Evolutionary conservation across 495 filamentous ascomycete genomes (phyloP), one percentile per base, ranked within the genome.

Genomic region (Talaromyces adpressus): DNA sequence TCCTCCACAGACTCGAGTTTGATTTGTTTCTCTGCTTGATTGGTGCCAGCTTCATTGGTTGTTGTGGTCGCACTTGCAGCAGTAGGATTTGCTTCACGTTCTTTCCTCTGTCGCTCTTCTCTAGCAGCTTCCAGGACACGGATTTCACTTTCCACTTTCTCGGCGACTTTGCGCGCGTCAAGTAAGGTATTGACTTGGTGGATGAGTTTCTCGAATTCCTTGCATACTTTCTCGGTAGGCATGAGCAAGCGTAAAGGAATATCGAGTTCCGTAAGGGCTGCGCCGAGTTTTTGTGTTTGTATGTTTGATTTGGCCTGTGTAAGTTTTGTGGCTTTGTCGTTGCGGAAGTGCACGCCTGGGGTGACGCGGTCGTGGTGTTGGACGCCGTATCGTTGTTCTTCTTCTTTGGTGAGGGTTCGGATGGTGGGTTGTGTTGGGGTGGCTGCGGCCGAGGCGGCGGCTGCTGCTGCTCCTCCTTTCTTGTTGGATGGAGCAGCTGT

Each of bases 81-180:
- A 27, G 36, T 45, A 18, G 61, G 27, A 23, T 66, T 66, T n/a
- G 27, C 61, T 64, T 66, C 52, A 8, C 62, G 63, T 4, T 65
- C 62, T 69, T 75, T 75, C 27, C 70, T 73, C 66, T 88, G 88
- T 62, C 84, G 76, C 66, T 89, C 86, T 0, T 82, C 85, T 81
- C 79, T 77, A 79, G 85, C 29, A 16, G 85, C 85, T 71, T 86
- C 84, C 54, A 90, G 77, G 2, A 95, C 77, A 62, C 84, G 85
- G 60, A 95, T 85, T 76, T 98, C 94, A 12, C 84, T 85, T 59
- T 93, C 90, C 0, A 97, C 75, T 74, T 95, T 96, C 73, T 98
- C 94, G 5, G 82, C 77, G 9, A 92, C 73, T 76, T 97, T 97
- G 62, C 91, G 79, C 11, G 89, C 79, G 66, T 98, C 94, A 1